Percentiles rank a stretch among this genome's conserved stretches.
These are phyloP conservation scores for Alternaria ventricosa DNA, from an alignment of 2,329 filamentous ascomycete genomes.

Conservation along the genomic window DNA sequence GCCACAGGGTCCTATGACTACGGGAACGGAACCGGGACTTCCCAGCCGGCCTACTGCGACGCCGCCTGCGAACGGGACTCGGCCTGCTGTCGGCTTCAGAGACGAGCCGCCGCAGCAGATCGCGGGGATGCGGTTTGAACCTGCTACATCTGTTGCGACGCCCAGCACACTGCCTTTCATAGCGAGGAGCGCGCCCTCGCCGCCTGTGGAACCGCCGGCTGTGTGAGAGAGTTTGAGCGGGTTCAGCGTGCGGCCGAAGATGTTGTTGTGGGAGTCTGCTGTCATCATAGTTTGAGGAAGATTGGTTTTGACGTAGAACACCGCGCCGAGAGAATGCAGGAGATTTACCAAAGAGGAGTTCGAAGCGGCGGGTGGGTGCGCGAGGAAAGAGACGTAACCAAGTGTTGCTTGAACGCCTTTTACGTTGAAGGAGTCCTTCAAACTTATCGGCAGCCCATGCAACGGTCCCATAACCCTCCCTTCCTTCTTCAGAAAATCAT, in stretches of 20 bases:
- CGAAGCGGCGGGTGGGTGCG: slow-evolving; percentile 35
- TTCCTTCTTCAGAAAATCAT: slow-evolving; percentile 45
- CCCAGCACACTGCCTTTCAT: slow-evolving; percentile 66
- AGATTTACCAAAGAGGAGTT: slow-evolving; percentile 49
- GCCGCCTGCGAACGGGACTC: slow-evolving; percentile 54
- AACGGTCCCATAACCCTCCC: slow-evolving; percentile 57
- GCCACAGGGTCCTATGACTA: slow-evolving; percentile 54
- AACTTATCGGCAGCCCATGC: slow-evolving; percentile 62
- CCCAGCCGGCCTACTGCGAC: slow-evolving; percentile 41
- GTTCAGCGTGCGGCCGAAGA: slow-evolving; percentile 69
- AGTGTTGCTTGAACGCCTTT: slow-evolving; percentile 64
- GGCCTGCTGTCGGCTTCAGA: slow-evolving; percentile 60
- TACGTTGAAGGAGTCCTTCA: slow-evolving; percentile 70
- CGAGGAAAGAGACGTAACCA: slow-evolving; percentile 60
- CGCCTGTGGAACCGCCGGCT: slow-evolving; percentile 70
- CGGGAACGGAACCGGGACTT: slow-evolving; percentile 39
- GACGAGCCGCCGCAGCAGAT: slow-evolving; percentile 67
- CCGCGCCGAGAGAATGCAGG: slow-evolving; percentile 52
- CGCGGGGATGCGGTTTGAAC: slow-evolving; percentile 78
- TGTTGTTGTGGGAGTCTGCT: slow-evolving; percentile 64
- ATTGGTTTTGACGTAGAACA: slow-evolving; percentile 62
- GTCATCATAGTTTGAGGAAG: slow-evolving; percentile 58
- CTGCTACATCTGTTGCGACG: slow-evolving; percentile 68
- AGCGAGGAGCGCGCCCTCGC: slow-evolving; percentile 66
- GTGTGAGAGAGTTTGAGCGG: slow-evolving; percentile 67